Evolutionary conservation across 805 yeast species (phyloP), one percentile per base, ranked within the genome.

Genomic region (Clavispora santaluciae): DNA sequence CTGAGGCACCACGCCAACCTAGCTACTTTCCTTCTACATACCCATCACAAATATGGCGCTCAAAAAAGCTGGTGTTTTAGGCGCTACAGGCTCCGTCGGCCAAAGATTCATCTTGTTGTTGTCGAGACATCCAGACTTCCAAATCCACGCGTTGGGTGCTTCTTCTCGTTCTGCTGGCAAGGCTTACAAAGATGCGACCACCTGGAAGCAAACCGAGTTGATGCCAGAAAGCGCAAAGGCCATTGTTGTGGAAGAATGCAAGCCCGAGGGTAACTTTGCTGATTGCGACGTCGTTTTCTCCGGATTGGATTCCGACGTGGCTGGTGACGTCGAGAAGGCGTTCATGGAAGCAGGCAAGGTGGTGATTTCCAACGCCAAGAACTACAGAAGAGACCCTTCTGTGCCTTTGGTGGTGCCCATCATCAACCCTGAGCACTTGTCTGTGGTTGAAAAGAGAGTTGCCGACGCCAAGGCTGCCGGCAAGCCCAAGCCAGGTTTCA

Each of bases 21-120:
- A 23, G 29, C 21, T 35, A 12, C 12, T 35, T 35, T 35, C 30
- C 26, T 13, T 20, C 6, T 25, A 25, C 33, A 4, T 25, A 23
- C 38, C n/a, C 6, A 13, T 3, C 12, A 28, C 39, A 22, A 43
- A 15, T 22, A 63, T 61, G 68, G 55, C 41, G 22, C 42, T 58
- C 30, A 72, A 61, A 47, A 76, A 75, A 62, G 83, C 80, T 17
- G 99, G 99, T 71, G 97, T 93, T 53, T 73, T 91, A 46, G 99
- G 99, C 38, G 98, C 98, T 51, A 91, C 99, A 10, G 99, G 99
- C 39, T 82, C 95, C 33, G 99, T 93, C 28, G 99, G 99, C 42
- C 99, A 93, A 66, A 78, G 98, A 54, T 93, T 93, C 61, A 90
- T 93, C 46, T 71, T 91, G 36, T 71, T 93, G 36, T 72, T 93